Percentiles rank a stretch among this genome's conserved stretches.
Conservation (phyloP, 148 eudicot genomes). For the Polygonum aviculare region DNA sequence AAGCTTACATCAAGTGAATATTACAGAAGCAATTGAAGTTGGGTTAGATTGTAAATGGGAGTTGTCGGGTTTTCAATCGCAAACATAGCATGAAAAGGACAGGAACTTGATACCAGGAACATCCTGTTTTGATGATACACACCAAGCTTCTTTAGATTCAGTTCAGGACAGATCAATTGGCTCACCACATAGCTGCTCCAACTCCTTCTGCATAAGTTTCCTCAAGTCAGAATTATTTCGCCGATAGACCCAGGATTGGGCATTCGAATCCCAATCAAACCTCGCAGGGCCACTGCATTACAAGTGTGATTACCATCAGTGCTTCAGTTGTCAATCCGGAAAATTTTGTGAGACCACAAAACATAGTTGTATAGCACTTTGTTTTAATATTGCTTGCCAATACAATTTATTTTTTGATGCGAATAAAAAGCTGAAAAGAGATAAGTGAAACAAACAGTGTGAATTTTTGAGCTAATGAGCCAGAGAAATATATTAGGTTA, state of each 20-base stretch:
- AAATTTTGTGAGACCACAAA: not conserved
- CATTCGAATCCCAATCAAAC: slow-evolving; percentile 62
- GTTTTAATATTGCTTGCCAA: not conserved
- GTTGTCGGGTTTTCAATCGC: not conserved
- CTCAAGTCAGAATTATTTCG: slow-evolving; percentile 40
- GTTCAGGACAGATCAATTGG: slow-evolving; percentile 45
- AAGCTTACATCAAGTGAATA: not conserved
- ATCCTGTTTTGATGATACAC: not conserved
- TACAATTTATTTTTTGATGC: not conserved
- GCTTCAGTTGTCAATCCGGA: not conserved
- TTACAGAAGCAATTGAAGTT: not conserved
- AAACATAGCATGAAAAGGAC: not conserved
- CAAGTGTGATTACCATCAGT: slow-evolving; percentile 2
- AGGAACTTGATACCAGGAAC: not conserved
- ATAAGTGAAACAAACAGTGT: not conserved
- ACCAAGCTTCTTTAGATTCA: not conserved
- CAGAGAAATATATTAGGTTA: not conserved
- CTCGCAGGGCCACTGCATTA: slow-evolving; percentile 69
- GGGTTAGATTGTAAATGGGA: not conserved
- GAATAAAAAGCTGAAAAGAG: not conserved
- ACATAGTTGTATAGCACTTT: not conserved
- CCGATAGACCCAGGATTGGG: slow-evolving; percentile 59
- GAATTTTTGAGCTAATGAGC: not conserved
- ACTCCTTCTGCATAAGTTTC: slow-evolving; percentile 42
- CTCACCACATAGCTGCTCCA: slow-evolving; percentile 59